Conservation (phyloP, 768 basidiomycete genomes). For the Terana coerulea region DNA sequence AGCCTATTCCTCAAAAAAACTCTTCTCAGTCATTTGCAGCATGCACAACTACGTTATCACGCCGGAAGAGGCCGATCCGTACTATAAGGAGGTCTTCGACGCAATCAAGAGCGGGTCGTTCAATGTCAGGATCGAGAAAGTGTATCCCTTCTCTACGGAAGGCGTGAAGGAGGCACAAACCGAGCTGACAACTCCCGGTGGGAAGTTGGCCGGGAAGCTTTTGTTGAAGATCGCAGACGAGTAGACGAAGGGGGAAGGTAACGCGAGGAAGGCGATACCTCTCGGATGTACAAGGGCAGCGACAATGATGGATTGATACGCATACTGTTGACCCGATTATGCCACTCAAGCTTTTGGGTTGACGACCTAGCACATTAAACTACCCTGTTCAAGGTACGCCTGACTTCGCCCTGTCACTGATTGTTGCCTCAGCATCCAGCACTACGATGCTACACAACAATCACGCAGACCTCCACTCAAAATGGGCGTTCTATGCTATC, state of each 20-base stretch:
- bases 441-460: too few species aligned
- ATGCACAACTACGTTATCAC: conserved; percentile 71
- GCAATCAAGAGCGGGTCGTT: conserved; percentile 56
- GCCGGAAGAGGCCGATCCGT: conserved; percentile 64
- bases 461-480: too few species aligned
- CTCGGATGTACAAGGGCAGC: too few species aligned
- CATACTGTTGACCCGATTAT: too few species aligned
- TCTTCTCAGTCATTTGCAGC: conserved; percentile 34
- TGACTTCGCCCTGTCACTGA: too few species aligned
- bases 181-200: conserved; percentile 57
- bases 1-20: neutral
- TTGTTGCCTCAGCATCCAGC: too few species aligned
- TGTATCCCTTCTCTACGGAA: conserved; percentile 82
- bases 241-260: conserved; percentile 47
- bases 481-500: too few species aligned
- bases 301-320: too few species aligned
- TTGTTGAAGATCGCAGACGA: conserved; percentile 59
- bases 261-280: too few species aligned
- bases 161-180: conserved; percentile 73
- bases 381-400: too few species aligned
- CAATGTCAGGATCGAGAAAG: conserved; percentile 65
- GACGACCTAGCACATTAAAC: too few species aligned
- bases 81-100: conserved; percentile 60
- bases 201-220: conserved; percentile 85
- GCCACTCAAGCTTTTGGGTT: too few species aligned